Conservation (phyloP, 495 filamentous ascomycete species). For the Clohesyomyces aquaticus region DNA sequence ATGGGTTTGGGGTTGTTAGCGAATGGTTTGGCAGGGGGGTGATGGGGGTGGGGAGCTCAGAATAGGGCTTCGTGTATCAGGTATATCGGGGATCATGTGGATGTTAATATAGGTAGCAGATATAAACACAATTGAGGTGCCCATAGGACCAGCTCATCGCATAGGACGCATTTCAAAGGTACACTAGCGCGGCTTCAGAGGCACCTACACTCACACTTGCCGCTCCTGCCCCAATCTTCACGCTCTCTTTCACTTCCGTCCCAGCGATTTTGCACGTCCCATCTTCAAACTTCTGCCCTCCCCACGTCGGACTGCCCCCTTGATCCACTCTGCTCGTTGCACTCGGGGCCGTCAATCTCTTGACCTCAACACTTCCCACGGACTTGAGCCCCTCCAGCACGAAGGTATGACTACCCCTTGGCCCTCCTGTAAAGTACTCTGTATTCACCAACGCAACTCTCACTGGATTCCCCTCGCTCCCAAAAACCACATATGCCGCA, state of each 20-base stretch:
- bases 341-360: slow-evolving; percentile 59
- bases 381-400: slow-evolving; percentile 52
- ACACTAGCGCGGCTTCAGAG: background rate
- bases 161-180: background rate
- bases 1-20: slow-evolving; percentile 83
- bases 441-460: slow-evolving; percentile 60
- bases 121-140: too few species aligned
- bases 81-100: too few species aligned
- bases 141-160: too few species aligned
- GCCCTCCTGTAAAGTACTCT: slow-evolving; percentile 58
- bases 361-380: slow-evolving; percentile 51
- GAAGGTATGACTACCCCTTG: slow-evolving; percentile 52
- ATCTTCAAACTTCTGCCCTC: slow-evolving; percentile 59
- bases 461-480: slow-evolving; percentile 47
- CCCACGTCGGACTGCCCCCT: slow-evolving; percentile 54
- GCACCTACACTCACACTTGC: background rate
- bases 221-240: background rate
- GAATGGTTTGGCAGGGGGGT: slow-evolving; percentile 96
- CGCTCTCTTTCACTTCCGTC: slow-evolving; percentile 50
- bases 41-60: slow-evolving; percentile 58
- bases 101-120: too few species aligned
- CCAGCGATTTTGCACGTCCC: slow-evolving; percentile 50
- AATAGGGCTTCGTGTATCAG: too few species aligned
- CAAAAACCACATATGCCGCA: slow-evolving; percentile 59
- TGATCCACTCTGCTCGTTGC: slow-evolving; percentile 56